Evolutionary conservation across 2,329 filamentous ascomycete genomes (phyloP), one percentile per base, ranked within the genome.

Genomic region (Aspergillus sp.): DNA sequence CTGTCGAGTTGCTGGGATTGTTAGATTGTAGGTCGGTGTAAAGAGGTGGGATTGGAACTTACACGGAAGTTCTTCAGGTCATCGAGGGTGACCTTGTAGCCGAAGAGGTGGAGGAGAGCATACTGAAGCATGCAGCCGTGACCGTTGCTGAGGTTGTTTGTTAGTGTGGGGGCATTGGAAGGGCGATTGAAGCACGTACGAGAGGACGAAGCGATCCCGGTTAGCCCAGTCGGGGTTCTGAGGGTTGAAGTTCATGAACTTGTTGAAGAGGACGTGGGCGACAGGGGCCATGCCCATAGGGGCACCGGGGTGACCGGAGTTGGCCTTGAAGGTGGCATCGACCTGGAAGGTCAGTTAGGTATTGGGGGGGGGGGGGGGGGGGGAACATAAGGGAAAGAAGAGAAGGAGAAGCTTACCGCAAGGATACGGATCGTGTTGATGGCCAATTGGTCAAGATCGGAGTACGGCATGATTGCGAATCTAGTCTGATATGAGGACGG

Each of bases 121-220:
- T 99, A 99, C 76, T 96, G 94, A 56, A 99, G 90, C 92, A 99
- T 96, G 85, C 94, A 99, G 67, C 88, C 94, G 80, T 99, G 94
- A 66, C 94, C 94, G 82, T 99, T 99, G 57, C 92, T 96, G 66
- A 56, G 2, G 42, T 52, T n/a, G 56, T 40, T 47, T 35, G 58
- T 58, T 50, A 54, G 51, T 40, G 13, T 49, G 42, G 3, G 11
- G 8, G 33, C 38, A 13, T 41, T n/a, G 36, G 32, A n/a, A 13
- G 47, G 10, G 45, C 19, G 26, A 46, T 9, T 41, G 42, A 17
- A 24, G 45, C 6, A 88, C 92, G 84, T 84, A 96, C 92, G 94
- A 99, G 74, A 99, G 91, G 58, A 99, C 91, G 72, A 99, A 99
- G 76, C 94, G 89, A 79, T 99, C 94, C 71, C 94, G 88, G 85